Evolutionary conservation across 129 eudicot genomes (phyloP).

Genomic region (Calendula officinalis): DNA sequence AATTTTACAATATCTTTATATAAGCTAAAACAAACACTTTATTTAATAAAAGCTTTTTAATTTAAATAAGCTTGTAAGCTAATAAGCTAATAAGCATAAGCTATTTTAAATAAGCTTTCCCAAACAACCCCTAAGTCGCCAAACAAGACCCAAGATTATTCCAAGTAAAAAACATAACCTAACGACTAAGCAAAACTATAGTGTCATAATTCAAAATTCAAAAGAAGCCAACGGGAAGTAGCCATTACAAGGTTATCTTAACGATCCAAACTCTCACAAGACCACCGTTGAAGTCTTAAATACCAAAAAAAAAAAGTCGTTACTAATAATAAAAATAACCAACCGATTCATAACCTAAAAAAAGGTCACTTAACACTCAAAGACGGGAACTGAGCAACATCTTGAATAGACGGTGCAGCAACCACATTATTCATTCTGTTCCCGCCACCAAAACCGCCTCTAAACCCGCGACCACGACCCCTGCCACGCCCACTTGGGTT

Average conservation of each 20-base stretch:
- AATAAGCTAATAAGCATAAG: no score
- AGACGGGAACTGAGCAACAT: constrained; percentile 73
- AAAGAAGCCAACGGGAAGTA: constrained; percentile 19
- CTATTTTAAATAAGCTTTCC: no score
- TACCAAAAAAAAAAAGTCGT: constrained; percentile 23
- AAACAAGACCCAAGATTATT: background rate
- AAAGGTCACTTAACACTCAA: constrained; percentile 61
- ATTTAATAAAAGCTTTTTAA: no score
- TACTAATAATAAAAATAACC: constrained; percentile 8
- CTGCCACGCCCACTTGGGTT: constrained; percentile 50
- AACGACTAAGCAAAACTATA: constrained; percentile 5
- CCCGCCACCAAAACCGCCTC: constrained; percentile 49
- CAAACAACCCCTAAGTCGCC: no score
- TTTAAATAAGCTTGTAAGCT: no score
- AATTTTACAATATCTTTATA: no score
- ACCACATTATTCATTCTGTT: constrained; percentile 29
- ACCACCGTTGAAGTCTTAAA: constrained; percentile 23
- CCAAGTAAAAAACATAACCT: background rate
- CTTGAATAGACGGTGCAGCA: constrained; percentile 73
- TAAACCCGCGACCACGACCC: constrained; percentile 60
- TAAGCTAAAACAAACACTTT: no score
- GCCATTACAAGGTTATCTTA: constrained; percentile 41
- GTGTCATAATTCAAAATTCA: constrained; percentile 3
- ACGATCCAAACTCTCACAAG: constrained; percentile 44
- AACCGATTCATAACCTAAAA: background rate